Evolutionary conservation across 148 eudicot genomes (phyloP), one percentile per base, ranked within the genome.

Genomic region (Camellia japonica): DNA sequence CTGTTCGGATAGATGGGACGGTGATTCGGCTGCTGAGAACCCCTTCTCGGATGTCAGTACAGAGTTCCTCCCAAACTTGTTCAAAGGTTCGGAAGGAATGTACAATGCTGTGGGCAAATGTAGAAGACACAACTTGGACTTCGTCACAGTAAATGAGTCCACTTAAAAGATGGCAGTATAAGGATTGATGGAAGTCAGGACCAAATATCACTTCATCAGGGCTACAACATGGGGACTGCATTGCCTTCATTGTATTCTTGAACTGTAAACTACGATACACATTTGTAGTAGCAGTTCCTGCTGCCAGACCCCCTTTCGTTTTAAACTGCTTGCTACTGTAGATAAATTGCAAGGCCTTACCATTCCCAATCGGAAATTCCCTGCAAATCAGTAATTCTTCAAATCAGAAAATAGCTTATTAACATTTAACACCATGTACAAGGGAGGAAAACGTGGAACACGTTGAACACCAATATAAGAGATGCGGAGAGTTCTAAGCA

Each of bases 251-350:
- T 58, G 90, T 80, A 18, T 84, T 56, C 49, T 85, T 84, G 82
- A 82, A 97, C 19, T 85, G 77, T 38, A 85, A 78, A 23, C 88
- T 81, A 13, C 97, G 87, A 67, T 86, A 92, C 11, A 97, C 90
- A 52, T 97, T 91, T 11, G 99, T 94, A 0, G 99, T 94, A 14
- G 98, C 99, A 6, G 99, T 96, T 63, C 97, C 97, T 2, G 99
- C 98, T 16, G 86, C 79, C 0, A 94, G 80, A 52, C 95, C 95
- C 7, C 98, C 98, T 78, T 86, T 74, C 0, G 99, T 96, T 67
- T 80, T 84, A 84, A 92, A 91, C 46, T 91, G 98, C 80, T 86
- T 96, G 90, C 99, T 96, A 71, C 98, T 77, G 86, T 96, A 96
- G 7, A 92, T 86, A 82, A 96, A 92, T 54, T 82, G 83, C 70